A percentile compares a stretch with the other conserved stretches of the same genome.
Conservation (phyloP, 371 early-diverging fungal species). For the Chytridium lagenaria region DNA sequence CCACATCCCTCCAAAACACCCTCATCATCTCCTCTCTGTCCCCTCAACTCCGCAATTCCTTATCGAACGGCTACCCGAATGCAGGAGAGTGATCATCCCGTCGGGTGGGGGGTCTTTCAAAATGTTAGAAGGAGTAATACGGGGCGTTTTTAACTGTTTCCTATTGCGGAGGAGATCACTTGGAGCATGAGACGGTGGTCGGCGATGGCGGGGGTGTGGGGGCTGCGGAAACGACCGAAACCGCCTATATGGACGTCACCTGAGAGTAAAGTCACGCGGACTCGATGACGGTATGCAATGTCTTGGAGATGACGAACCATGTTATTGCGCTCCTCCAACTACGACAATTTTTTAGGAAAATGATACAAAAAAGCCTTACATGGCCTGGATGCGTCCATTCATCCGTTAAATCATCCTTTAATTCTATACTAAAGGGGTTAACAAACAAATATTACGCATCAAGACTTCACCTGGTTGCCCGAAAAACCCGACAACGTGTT, state of each 20-base stretch:
- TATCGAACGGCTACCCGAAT: constrained; percentile 10
- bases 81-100: neutral
- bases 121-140: neutral
- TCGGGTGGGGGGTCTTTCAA: constrained; percentile 13
- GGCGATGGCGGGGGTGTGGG: neutral
- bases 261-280: constrained; percentile 81
- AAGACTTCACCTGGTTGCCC: constrained; percentile 67
- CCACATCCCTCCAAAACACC: constrained; percentile 56
- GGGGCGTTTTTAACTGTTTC: constrained; percentile 17
- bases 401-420: constrained; percentile 56
- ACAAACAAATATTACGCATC: neutral
- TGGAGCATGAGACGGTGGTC: constrained; percentile 34
- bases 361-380: neutral
- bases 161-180: constrained; percentile 37
- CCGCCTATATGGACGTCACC: constrained; percentile 90
- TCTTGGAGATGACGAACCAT: constrained; percentile 71
- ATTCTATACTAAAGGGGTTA: constrained; percentile 54
- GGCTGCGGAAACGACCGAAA: constrained; percentile 43
- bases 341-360: neutral
- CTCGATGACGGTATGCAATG: constrained; percentile 62
- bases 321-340: constrained; percentile 70
- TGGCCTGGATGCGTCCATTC: constrained; percentile 76
- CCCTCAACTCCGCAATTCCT: constrained; percentile 19
- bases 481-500: constrained; percentile 42
- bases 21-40: constrained; percentile 59